Percentiles rank a stretch among this genome's conserved stretches.
phyloP scores from a whole-genome alignment of 225 moss, liverwort and hornwort genomes.

The Polytrichum formosum region DNA sequence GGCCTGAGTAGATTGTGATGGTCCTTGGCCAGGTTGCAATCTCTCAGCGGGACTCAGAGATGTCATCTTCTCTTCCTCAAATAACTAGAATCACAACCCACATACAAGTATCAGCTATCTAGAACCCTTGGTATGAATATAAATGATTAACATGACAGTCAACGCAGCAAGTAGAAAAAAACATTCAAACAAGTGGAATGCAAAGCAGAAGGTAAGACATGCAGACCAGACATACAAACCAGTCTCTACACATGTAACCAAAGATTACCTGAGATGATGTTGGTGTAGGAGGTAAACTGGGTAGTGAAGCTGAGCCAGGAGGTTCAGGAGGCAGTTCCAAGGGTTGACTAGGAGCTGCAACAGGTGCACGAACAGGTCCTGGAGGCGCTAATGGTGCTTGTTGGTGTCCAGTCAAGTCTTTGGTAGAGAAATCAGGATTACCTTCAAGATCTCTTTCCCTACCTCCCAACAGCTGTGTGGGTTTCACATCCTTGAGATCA shows the following conservation, averaged over 20 bases:
- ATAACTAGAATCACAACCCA: conserved; percentile 29
- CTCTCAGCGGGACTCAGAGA: conserved; percentile 52
- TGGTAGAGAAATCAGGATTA: conserved; percentile 95
- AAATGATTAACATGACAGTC: too few relatives aligned
- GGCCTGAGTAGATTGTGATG: conserved; percentile 30
- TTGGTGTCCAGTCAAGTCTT: conserved; percentile 55
- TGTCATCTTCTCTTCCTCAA: conserved; percentile 67
- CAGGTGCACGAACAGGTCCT: conserved; percentile 42
- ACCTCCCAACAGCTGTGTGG: conserved; percentile 82
- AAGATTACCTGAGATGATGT: conserved; percentile 37
- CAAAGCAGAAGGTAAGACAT: too few relatives aligned
- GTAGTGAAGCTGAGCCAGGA: conserved; percentile 26
- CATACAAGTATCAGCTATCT: conserved; percentile 7
- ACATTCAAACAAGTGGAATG: too few relatives aligned
- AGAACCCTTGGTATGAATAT: too few relatives aligned
- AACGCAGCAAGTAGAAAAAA: too few relatives aligned
- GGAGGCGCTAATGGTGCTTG: conserved; percentile 21
- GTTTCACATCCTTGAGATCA: conserved; percentile 96
- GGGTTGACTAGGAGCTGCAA: conserved; percentile 28
- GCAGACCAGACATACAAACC: too few relatives aligned
- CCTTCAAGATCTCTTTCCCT: conserved; percentile 79
- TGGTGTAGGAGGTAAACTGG: conserved; percentile 31
- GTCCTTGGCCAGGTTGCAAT: conserved; percentile 53
- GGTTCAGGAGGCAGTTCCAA: conserved; percentile 44
- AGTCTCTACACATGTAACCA: too few relatives aligned